These are phyloP conservation scores for Colletotrichum caudatum DNA, from an alignment of 2,329 filamentous ascomycete species.

Conservation along the genomic window DNA sequence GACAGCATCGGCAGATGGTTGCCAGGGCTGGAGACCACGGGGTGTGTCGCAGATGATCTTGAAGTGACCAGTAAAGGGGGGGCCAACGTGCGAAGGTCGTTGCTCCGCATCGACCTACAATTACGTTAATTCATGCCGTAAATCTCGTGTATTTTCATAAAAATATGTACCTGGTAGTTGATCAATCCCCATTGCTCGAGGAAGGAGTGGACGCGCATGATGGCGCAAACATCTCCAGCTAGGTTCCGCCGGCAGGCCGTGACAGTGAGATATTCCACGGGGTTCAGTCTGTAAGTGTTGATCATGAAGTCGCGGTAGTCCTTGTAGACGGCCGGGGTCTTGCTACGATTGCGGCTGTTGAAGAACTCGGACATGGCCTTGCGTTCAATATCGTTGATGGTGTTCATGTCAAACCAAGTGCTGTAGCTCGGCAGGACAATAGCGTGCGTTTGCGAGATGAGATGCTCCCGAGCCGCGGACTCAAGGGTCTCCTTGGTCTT, in stretches of 20 bases:
- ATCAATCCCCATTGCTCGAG: conserved; percentile 98
- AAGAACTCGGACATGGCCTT: conserved; percentile 98
- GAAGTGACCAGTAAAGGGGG: conserved; percentile 98
- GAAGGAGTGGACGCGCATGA: conserved; percentile 98
- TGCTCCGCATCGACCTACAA: conserved; percentile 92
- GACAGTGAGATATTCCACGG: conserved; percentile 94
- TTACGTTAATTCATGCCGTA: not conserved
- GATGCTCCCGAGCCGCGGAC: conserved; percentile 88
- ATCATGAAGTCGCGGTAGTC: conserved; percentile 99
- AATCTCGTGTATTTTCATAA: conserved; percentile 3
- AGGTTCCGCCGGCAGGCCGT: conserved; percentile 95
- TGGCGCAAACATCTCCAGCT: conserved; percentile 97
- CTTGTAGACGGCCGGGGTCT: conserved; percentile 96
- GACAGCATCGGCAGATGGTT: conserved; percentile 84
- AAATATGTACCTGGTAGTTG: conserved; percentile 88
- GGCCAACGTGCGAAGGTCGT: conserved; percentile 92
- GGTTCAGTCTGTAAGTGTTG: conserved; percentile 97
- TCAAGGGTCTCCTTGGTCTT: conserved; percentile 87
- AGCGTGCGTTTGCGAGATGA: conserved; percentile 92
- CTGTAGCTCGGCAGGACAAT: conserved; percentile 98
- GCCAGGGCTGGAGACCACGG: conserved; percentile 92
- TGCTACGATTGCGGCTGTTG: conserved; percentile 97
- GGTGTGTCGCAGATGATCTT: conserved; percentile 96
- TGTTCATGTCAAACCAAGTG: conserved; percentile 99
- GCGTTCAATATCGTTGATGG: conserved; percentile 89